Percentiles rank a stretch among this genome's conserved stretches.
phyloP scores from a whole-genome alignment of 83 land plant genomes.

The Thuja plicata region DNA sequence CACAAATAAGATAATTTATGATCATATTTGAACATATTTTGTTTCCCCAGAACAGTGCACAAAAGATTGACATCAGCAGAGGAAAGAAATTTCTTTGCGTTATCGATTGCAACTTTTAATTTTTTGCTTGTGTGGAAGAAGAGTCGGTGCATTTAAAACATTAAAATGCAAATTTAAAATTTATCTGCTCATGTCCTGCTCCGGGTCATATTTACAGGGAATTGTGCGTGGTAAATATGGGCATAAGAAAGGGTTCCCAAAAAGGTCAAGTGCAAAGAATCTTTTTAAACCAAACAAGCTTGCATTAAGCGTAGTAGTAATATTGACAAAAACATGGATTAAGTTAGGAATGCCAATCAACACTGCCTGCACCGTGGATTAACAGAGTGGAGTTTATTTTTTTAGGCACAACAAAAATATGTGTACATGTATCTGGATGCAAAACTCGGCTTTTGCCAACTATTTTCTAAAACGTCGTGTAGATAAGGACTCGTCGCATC shows the following conservation, averaged over 20 bases:
- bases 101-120: neutral
- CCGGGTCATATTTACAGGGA: neutral
- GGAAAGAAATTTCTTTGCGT: neutral
- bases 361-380: conserved; percentile 9
- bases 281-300: neutral
- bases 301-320: neutral
- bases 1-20: neutral
- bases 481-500: neutral
- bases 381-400: no score
- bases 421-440: neutral
- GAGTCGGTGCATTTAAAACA: conserved; percentile 10
- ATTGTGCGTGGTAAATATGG: neutral
- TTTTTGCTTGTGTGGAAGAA: neutral
- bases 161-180: neutral
- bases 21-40: neutral
- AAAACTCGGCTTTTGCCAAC: neutral
- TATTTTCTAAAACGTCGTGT: neutral
- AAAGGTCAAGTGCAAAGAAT: neutral
- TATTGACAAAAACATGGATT: neutral
- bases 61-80: no score
- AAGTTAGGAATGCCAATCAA: neutral
- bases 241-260: neutral
- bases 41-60: neutral
- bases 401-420: neutral
- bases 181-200: neutral